A percentile compares a stretch with the other conserved stretches of the same genome.
These are phyloP conservation scores for Rhypophila decipiens DNA, from an alignment of 495 filamentous ascomycete genomes.

Conservation along the genomic window DNA sequence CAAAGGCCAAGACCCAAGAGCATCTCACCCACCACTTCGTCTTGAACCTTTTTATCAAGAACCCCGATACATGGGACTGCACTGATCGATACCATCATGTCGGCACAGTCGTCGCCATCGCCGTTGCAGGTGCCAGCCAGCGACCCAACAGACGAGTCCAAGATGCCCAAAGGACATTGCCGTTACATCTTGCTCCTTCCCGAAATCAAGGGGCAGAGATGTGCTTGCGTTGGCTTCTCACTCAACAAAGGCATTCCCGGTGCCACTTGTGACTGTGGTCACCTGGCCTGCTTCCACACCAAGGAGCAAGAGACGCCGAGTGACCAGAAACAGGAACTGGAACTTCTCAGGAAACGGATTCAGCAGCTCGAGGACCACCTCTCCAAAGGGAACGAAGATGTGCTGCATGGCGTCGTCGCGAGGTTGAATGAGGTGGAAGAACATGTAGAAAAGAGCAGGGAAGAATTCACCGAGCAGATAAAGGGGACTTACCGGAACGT, in stretches of 20 bases:
- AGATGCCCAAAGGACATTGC: constrained; percentile 47
- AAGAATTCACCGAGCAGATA: constrained; percentile 42
- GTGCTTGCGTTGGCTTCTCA: constrained; percentile 50
- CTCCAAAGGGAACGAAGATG: constrained; percentile 34
- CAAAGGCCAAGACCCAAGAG: neutral
- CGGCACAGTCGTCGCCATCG: constrained; percentile 22
- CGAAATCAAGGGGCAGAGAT: constrained; percentile 48
- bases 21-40: neutral
- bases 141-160: constrained; percentile 28
- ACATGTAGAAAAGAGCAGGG: constrained; percentile 42
- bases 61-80: too few relatives aligned
- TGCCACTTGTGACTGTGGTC: constrained; percentile 48
- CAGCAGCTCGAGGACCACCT: constrained; percentile 42
- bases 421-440: constrained; percentile 46
- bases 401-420: constrained; percentile 34
- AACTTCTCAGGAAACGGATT: constrained; percentile 40
- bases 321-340: constrained; percentile 40
- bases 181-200: constrained; percentile 49
- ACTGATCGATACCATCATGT: constrained; percentile 17
- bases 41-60: neutral
- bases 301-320: constrained; percentile 31
- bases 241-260: constrained; percentile 44
- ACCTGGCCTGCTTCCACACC: constrained; percentile 49
- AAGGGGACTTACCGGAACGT: constrained; percentile 46
- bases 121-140: constrained; percentile 22